Evolutionary conservation across 2,329 filamentous ascomycete species (phyloP), one percentile per base, ranked within the genome.

Genomic region (Ceratocystis harringtonii): DNA sequence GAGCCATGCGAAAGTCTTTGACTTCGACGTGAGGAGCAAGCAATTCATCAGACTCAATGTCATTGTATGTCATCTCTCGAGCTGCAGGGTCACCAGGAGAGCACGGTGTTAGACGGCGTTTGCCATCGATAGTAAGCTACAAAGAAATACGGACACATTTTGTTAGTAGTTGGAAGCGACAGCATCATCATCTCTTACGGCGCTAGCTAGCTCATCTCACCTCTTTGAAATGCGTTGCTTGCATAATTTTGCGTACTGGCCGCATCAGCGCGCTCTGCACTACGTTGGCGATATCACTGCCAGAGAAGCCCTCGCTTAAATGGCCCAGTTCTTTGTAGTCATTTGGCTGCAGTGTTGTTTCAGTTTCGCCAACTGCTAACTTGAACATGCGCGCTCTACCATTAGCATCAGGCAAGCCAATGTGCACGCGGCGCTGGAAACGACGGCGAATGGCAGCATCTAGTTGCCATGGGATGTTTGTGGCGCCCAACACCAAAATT

Each of bases 381-480:
- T 95, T 92, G 76, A 97, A 96, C 92, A 96, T 96, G 69, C 80
- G 91, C 73, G 92, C 92, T 68, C 94, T 84, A 28, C 92, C 94
- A 17, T 90, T 87, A 52, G 86, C 72, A 73, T 99, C 94, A 5
- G 94, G 94, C 57, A 99, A 78, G 69, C 88, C 90, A 75, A 99
- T 99, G 76, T 99, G 94, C 32, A 99, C 92, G 77, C 94, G 83
- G 71, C 94, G 83, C 76, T 99, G 95, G 79, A 99, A 99, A 72
- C 94, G 90, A 75, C 94, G 84, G 70, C 94, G 87, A 71, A 99
- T 99, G 70, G 94, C 94, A 10, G 90, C 89, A 74, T 99, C 94
- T 61, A 99, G 82, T 79, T 99, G 92, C 94, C 94, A 99, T 19
- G 94, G 94, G 68, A 99, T 97, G 74, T 99, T 99, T 66, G 94